Conservation (phyloP, 495 filamentous ascomycete species). For the Chaetomium cochliodes region DNA sequence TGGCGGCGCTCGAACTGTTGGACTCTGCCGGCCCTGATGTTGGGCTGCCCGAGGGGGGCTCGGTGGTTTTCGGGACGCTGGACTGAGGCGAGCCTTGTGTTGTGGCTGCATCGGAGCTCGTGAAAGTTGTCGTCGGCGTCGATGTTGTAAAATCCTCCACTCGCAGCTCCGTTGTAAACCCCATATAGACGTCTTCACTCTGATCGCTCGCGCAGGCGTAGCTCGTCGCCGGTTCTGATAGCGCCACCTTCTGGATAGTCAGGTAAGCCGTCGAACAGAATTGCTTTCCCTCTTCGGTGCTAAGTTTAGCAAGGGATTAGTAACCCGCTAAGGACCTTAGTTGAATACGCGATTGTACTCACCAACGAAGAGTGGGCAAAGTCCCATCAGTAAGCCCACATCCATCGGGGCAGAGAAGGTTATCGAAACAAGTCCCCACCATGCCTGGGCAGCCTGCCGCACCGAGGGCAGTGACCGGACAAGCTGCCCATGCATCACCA, state of each 20-base stretch:
- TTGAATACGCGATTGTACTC: background rate
- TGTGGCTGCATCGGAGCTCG: background rate
- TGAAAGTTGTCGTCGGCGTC: background rate
- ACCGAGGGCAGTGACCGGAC: background rate
- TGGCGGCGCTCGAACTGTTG: background rate
- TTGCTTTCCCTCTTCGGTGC: background rate
- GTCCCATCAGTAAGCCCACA: background rate
- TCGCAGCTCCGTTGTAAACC: background rate
- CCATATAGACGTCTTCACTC: background rate
- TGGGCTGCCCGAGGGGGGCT: background rate
- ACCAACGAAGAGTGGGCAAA: background rate
- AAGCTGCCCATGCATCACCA: background rate
- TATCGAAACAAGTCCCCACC: background rate
- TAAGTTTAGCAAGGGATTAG: background rate
- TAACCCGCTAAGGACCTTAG: background rate
- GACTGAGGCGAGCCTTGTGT: background rate
- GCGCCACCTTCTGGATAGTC: background rate
- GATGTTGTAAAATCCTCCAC: background rate
- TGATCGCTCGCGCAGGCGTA: background rate
- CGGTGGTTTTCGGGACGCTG: background rate
- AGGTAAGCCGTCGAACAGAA: slow-evolving; percentile 12
- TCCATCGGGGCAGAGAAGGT: background rate
- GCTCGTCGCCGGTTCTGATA: background rate
- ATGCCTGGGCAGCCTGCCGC: background rate
- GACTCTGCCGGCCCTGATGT: background rate